Conservation (phyloP, 2,329 filamentous ascomycete genomes). For the Fusarium kyushuense region DNA sequence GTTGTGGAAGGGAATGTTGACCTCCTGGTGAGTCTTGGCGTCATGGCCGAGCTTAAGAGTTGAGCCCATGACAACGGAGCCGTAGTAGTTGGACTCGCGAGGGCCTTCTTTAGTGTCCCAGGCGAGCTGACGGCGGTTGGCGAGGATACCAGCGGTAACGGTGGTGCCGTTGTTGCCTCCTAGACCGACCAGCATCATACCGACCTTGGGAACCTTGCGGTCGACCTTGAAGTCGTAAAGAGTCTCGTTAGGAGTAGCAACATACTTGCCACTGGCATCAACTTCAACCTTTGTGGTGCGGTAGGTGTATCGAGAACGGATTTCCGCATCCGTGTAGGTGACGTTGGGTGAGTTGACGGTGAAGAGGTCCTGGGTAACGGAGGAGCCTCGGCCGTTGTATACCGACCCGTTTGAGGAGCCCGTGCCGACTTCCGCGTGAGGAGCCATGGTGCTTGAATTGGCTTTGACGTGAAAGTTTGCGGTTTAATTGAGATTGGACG, state of each 20-base stretch:
- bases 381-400: slow-evolving; percentile 54
- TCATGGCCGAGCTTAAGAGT: slow-evolving; percentile 97
- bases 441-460: slow-evolving; percentile 78
- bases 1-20: slow-evolving; percentile 96
- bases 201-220: slow-evolving; percentile 90
- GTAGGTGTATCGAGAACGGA: slow-evolving; percentile 95
- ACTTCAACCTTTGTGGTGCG: slow-evolving; percentile 87
- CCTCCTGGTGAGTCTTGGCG: slow-evolving; percentile 82
- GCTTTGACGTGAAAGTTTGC: slow-evolving; percentile 43
- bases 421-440: slow-evolving; percentile 78
- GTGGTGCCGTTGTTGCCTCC: slow-evolving; percentile 99
- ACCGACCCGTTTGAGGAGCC: slow-evolving; percentile 73
- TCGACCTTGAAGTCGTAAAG: slow-evolving; percentile 98
- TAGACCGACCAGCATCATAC: slow-evolving; percentile 97
- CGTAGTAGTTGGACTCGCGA: slow-evolving; percentile 94
- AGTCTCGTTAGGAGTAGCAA: slow-evolving; percentile 88
- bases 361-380: slow-evolving; percentile 74
- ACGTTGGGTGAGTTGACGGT: slow-evolving; percentile 94
- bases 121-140: slow-evolving; percentile 85
- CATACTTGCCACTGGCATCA: slow-evolving; percentile 78
- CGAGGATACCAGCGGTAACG: slow-evolving; percentile 95
- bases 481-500: slow-evolving; percentile 44
- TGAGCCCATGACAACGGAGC: slow-evolving; percentile 95
- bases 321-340: slow-evolving; percentile 86
- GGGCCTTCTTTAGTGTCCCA: slow-evolving; percentile 96